Percentiles rank a stretch among this genome's conserved stretches.
Evolutionary conservation across 306 rosid species (phyloP).

Genomic region (Amphicarpaea edgeworthii): DNA sequence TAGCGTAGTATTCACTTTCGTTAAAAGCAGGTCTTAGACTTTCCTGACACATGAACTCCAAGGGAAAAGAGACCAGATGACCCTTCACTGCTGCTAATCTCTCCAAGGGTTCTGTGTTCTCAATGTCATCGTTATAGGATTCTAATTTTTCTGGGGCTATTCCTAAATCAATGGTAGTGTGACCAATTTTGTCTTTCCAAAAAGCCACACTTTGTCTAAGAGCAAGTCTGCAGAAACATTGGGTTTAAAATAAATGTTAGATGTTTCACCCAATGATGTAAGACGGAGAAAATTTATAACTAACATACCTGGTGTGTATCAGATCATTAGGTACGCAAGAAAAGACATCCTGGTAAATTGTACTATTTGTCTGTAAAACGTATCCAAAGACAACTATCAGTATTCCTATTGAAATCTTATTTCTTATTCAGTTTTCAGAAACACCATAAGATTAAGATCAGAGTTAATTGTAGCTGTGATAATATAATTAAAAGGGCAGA

Average conservation of each 20-base stretch:
- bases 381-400: slow-evolving; percentile 30
- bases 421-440: slow-evolving; percentile 20
- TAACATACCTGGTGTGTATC: slow-evolving; percentile 77
- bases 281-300: background rate
- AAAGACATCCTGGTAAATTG: slow-evolving; percentile 91
- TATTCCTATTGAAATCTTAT: slow-evolving; percentile 1
- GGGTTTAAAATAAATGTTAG: slow-evolving; percentile 37
- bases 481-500: background rate
- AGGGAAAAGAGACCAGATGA: slow-evolving; percentile 91
- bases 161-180: slow-evolving; percentile 92
- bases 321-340: slow-evolving; percentile 91
- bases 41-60: slow-evolving; percentile 92
- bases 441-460: background rate
- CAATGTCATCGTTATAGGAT: slow-evolving; percentile 59
- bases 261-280: slow-evolving; percentile 13
- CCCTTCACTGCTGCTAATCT: slow-evolving; percentile 79
- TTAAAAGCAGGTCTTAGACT: slow-evolving; percentile 92
- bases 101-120: slow-evolving; percentile 64
- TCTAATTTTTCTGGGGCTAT: slow-evolving; percentile 76
- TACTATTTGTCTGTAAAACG: slow-evolving; percentile 76
- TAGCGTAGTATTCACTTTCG: slow-evolving; percentile 91
- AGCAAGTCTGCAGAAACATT: slow-evolving; percentile 64
- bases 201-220: slow-evolving; percentile 71
- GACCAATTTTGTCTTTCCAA: slow-evolving; percentile 82
- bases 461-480: too few species aligned